Evolutionary conservation across 2,329 filamentous ascomycete genomes (phyloP).

Genomic region (Beauveria australis): DNA sequence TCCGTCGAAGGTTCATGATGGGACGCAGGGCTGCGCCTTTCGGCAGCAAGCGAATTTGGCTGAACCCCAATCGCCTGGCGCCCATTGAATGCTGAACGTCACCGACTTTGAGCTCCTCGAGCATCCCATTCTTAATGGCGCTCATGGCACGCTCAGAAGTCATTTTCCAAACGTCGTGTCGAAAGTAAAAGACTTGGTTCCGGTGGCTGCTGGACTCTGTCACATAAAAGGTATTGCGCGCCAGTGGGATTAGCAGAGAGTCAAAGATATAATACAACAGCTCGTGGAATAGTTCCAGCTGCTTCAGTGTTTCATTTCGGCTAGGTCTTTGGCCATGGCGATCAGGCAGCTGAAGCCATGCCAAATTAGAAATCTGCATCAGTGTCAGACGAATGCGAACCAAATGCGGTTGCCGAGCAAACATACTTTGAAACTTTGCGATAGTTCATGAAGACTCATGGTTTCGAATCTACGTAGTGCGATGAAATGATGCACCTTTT

Average conservation of each 20-base stretch:
- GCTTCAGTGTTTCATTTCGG: constrained; percentile 64
- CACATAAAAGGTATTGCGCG: constrained; percentile 85
- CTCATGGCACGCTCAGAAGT: constrained; percentile 66
- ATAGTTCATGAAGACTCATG: constrained; percentile 68
- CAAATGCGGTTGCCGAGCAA: constrained; percentile 2
- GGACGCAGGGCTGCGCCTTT: constrained; percentile 70
- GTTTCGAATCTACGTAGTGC: constrained; percentile 72
- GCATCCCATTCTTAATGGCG: constrained; percentile 61
- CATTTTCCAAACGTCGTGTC: constrained; percentile 82
- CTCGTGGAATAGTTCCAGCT: constrained; percentile 71
- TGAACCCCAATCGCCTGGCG: constrained; percentile 62
- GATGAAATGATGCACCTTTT: constrained; percentile 70
- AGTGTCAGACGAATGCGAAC: not conserved
- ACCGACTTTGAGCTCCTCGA: constrained; percentile 62
- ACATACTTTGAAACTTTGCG: constrained; percentile 65
- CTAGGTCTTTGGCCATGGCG: constrained; percentile 49
- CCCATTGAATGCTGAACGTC: constrained; percentile 51
- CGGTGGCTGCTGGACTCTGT: constrained; percentile 80
- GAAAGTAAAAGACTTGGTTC: constrained; percentile 83
- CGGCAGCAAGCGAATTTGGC: constrained; percentile 72
- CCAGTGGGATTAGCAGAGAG: constrained; percentile 78
- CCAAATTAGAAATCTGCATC: constrained; percentile 53
- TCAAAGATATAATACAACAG: constrained; percentile 91
- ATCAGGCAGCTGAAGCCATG: constrained; percentile 61
- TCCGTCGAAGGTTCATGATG: constrained; percentile 76